These are phyloP conservation scores for Debaryomyces prosopidis DNA, from an alignment of 805 yeast genomes.

Conservation along the genomic window DNA sequence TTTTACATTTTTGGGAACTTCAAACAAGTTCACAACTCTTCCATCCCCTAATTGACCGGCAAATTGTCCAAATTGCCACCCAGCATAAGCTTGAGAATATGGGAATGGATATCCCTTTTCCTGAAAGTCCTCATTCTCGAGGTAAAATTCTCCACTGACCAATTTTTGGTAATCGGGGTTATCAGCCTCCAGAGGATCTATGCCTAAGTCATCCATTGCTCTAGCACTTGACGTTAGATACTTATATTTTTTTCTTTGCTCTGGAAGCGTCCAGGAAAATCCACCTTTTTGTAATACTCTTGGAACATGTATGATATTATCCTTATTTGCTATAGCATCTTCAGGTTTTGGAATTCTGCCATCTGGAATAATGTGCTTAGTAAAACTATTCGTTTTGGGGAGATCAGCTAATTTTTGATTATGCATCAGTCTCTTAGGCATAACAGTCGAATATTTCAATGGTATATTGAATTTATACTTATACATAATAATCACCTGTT, in stretches of 20 bases:
- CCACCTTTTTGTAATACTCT: constrained; percentile 54
- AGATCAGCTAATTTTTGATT: constrained; percentile 21
- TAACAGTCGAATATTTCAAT: neutral
- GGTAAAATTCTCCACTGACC: constrained; percentile 58
- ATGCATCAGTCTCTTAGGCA: neutral
- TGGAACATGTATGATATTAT: constrained; percentile 36
- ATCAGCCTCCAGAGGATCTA: constrained; percentile 38
- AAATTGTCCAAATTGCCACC: constrained; percentile 93
- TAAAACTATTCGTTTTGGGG: constrained; percentile 32
- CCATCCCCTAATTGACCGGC: constrained; percentile 99
- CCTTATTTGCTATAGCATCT: constrained; percentile 28
- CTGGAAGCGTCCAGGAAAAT: constrained; percentile 75
- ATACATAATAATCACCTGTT: neutral
- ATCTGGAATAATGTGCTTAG: constrained; percentile 30
- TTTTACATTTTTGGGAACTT: constrained; percentile 46
- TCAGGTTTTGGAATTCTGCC: constrained; percentile 21
- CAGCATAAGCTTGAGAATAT: constrained; percentile 90
- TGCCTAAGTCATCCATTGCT: constrained; percentile 64
- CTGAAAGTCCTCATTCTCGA: constrained; percentile 26
- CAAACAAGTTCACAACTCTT: constrained; percentile 80
- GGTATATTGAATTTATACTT: neutral
- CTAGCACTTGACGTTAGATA: constrained; percentile 58
- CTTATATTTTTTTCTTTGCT: constrained; percentile 49
- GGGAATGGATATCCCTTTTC: constrained; percentile 54
- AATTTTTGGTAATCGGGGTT: constrained; percentile 52